Percentiles rank a stretch among this genome's conserved stretches.
Evolutionary conservation across 768 basidiomycete species (phyloP).

Genomic region (Boletus edulis): DNA sequence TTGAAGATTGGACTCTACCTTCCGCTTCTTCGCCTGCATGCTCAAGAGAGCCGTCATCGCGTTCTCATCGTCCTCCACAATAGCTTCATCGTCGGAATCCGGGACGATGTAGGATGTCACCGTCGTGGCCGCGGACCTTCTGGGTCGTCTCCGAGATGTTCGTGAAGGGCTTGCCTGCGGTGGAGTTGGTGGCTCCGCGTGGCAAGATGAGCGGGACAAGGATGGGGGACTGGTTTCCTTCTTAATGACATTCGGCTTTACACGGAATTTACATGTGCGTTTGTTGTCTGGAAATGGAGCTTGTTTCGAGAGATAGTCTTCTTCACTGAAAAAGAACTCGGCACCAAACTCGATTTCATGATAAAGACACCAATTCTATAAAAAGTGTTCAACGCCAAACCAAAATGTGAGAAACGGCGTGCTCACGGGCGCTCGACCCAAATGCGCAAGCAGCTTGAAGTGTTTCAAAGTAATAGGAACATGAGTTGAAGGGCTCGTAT

Average conservation of each 20-base stretch:
- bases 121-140: constrained; percentile 50
- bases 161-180: constrained; percentile 18
- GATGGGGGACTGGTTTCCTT: constrained; percentile 37
- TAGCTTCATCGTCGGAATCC: constrained; percentile 69
- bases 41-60: constrained; percentile 30
- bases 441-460: constrained; percentile 68
- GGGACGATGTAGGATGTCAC: constrained; percentile 63
- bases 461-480: constrained; percentile 77
- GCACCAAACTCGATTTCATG: constrained; percentile 63
- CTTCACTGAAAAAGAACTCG: constrained; percentile 67
- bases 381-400: not conserved
- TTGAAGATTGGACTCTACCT: constrained; percentile 48
- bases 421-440: constrained; percentile 61
- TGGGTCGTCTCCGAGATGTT: constrained; percentile 51
- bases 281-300: constrained; percentile 21
- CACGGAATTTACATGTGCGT: constrained; percentile 23
- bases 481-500: constrained; percentile 27
- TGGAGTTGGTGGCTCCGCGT: constrained; percentile 14
- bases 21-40: constrained; percentile 35
- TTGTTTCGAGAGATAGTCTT: constrained; percentile 55
- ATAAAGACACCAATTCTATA: constrained; percentile 53
- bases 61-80: constrained; percentile 38
- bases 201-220: constrained; percentile 24
- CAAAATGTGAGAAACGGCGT: not conserved
- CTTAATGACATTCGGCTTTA: constrained; percentile 37